Base-by-base conservation (phyloP, 345 rosid species). In the Noccaea caerulescens region DNA sequence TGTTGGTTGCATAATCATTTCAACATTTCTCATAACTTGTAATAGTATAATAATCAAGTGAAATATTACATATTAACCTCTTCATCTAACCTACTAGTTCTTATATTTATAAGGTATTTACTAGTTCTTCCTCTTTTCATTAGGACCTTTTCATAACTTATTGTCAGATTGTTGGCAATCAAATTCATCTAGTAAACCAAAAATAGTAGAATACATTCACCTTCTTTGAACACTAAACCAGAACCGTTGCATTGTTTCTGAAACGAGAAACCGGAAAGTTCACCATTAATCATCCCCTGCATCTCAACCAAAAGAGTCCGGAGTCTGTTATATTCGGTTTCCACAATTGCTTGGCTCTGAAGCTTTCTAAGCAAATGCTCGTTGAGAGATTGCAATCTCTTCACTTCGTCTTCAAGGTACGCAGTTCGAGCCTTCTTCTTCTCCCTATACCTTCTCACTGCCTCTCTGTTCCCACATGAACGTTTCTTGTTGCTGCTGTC, bases 361-460 rank as follows among this genome's bases (percentile, higher is more conserved):
- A 91, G 57, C 75, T 76, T 84, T 76, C 74, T 81, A 39, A 58
- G 57, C 36, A 91, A 74, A 45, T 85, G 81, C 42, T 83, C 86
- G 66, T 91, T 87, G 70, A 53, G 3, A 37, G 47, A 1, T 1
- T 72, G 78, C 67, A 91, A 36, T 71, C 86, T 84, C 79, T 72
- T 80, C 38, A 86, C 88, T 79, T 91, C 88, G 68, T 88, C 91
- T 78, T 91, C 95, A 37, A 91, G 82, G 67, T 81, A 83, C 10
- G 89, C 86, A 0, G 86, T 77, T 9, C 82, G 87, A 2, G 93
- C 97, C 78, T 88, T 91, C 86, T 84, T 91, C 70, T 87, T 88
- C 78, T 91, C 90, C 57, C 95, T 82, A 36, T 91, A 91, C 75
- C 87, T 91, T 20, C 87, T 72, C 54, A 88, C 97, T 10, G 97